phyloP scores from a whole-genome alignment of 164 flowering plant species.

The Aristolochia contorta region DNA sequence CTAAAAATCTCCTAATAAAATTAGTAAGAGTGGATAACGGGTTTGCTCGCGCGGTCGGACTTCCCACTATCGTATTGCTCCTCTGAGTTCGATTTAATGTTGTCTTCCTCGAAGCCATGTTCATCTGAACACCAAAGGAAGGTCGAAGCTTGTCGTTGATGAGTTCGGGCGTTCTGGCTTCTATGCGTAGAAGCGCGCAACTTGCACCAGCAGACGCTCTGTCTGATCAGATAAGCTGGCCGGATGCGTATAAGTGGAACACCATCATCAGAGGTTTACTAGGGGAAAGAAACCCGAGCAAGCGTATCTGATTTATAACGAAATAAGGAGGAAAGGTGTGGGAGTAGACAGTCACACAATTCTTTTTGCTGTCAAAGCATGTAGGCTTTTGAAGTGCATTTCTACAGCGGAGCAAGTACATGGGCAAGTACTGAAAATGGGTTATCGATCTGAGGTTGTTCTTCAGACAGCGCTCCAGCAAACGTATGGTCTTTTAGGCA shows the following conservation, averaged over 20 bases:
- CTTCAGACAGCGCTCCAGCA: constrained; percentile 21
- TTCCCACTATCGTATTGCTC: too few relatives aligned
- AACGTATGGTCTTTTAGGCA: constrained; percentile 22
- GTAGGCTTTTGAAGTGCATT: constrained; percentile 11
- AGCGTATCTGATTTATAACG: constrained; percentile 23
- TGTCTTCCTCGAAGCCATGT: too few relatives aligned
- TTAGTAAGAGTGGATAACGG: too few relatives aligned
- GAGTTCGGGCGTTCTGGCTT: too few relatives aligned
- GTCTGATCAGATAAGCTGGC: constrained; percentile 10
- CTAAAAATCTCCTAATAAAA: too few relatives aligned
- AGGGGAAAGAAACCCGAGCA: constrained; percentile 15
- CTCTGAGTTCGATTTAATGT: too few relatives aligned
- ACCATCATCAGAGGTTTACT: constrained; percentile 25
- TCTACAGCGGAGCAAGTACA: constrained; percentile 21
- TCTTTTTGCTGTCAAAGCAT: constrained; percentile 23
- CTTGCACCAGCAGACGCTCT: too few relatives aligned
- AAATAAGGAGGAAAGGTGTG: constrained; percentile 18
- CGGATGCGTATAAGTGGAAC: constrained; percentile 32
- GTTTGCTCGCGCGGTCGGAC: too few relatives aligned
- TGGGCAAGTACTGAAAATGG: constrained; percentile 23
- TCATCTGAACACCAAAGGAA: too few relatives aligned
- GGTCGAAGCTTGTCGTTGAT: too few relatives aligned
- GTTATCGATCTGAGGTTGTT: constrained; percentile 21
- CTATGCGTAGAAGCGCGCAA: too few relatives aligned
- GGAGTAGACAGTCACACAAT: constrained; percentile 22